These are phyloP conservation scores for Monilinia fructicola DNA, from an alignment of 2,329 filamentous ascomycete species.

Conservation along the genomic window DNA sequence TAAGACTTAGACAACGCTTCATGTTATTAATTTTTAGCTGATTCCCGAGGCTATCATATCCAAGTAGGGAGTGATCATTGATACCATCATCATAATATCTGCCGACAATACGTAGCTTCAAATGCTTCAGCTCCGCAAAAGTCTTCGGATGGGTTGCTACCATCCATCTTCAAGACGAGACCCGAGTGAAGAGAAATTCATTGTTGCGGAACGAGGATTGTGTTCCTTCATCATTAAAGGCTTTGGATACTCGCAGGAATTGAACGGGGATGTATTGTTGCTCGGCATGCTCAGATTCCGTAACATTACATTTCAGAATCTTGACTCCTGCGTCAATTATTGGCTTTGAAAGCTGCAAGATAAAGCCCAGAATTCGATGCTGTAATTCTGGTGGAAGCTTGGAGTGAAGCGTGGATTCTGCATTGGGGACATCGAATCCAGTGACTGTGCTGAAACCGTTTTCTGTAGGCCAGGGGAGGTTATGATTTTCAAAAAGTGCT, in stretches of 20 bases:
- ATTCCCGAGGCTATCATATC: too few species aligned
- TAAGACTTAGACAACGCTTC: not conserved
- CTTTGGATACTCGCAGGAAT: slow-evolving; percentile 4
- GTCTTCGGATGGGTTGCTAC: not conserved
- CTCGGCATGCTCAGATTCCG: slow-evolving; percentile 5
- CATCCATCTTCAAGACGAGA: not conserved
- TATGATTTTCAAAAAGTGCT: not conserved
- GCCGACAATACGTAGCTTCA: slow-evolving; percentile 5
- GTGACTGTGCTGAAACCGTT: not conserved
- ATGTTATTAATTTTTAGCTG: not conserved
- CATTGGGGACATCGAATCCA: not conserved
- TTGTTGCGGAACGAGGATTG: not conserved
- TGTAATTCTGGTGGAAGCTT: not conserved
- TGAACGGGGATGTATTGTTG: not conserved
- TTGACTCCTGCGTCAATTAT: slow-evolving; percentile 5
- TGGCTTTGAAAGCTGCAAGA: not conserved
- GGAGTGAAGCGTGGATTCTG: too few species aligned
- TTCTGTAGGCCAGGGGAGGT: not conserved
- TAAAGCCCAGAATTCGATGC: not conserved
- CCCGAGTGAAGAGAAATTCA: slow-evolving; percentile 1
- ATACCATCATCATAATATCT: not conserved
- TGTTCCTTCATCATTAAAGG: not conserved
- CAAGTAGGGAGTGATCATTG: not conserved
- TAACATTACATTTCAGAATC: not conserved
- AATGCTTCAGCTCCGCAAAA: not conserved